These are phyloP conservation scores for Neofusicoccum parvum DNA, from an alignment of 2,329 filamentous ascomycete genomes.

Conservation along the genomic window DNA sequence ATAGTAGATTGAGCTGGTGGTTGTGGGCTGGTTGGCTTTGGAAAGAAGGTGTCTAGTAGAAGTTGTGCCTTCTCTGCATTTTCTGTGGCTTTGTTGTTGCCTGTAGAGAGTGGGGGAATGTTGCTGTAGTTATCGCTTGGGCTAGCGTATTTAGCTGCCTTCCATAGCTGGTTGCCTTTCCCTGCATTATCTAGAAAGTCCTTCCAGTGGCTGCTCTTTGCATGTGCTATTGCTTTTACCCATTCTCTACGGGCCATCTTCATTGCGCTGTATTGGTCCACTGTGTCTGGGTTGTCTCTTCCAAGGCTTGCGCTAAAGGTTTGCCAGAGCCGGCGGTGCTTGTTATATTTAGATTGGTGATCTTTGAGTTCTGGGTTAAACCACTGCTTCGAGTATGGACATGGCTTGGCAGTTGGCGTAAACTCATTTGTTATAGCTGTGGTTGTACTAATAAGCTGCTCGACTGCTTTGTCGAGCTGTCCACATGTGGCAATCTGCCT, in stretches of 20 bases:
- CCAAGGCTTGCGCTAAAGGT: not conserved
- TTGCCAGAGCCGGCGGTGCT: conserved; percentile 3
- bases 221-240: not conserved
- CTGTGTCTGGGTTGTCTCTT: not conserved
- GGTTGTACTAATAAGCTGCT: not conserved
- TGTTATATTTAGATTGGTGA: not conserved
- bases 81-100: not conserved
- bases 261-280: not conserved
- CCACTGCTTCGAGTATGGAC: conserved; percentile 1
- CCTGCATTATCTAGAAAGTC: not conserved
- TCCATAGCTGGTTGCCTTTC: not conserved
- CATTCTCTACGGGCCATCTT: not conserved
- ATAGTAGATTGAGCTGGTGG: not conserved
- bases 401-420: not conserved
- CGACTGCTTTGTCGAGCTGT: not conserved
- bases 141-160: conserved; percentile 11
- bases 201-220: conserved; percentile 4
- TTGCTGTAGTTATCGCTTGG: not conserved
- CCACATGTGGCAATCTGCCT: not conserved
- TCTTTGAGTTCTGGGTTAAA: not conserved
- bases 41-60: conserved; percentile 14
- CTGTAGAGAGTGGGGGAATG: not conserved
- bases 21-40: not conserved
- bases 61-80: not conserved
- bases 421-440: not conserved